Base-by-base conservation (phyloP, 2,329 filamentous ascomycete genomes). In the Thielaviopsis euricoi region DNA sequence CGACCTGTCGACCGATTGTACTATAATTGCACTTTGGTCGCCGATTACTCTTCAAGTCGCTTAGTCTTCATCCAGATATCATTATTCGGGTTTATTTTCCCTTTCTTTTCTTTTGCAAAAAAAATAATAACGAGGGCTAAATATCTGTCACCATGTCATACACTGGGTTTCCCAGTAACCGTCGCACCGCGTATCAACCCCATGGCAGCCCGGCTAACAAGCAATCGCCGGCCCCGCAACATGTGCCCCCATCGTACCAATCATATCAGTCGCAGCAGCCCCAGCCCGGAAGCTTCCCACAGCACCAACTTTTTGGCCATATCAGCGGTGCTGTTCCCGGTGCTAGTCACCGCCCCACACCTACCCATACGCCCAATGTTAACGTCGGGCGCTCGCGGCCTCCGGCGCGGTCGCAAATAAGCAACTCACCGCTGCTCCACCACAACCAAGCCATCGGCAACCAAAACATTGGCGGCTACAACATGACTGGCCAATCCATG, bases 171-270 rank as follows among this genome's bases (percentile, higher is more conserved):
- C 10, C 19, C 53, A 33, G 53, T 15, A 46, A 46, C 19, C 53
- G 23, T 49, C 50, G 49, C 1, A 26, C 50, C 43, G 23, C 6
- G 54, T 60, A 60, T 21, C 58, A 57, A 26, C 22, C 73, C 40
- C 76, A 77, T 64, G 70, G 74, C 60, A 74, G 72, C 62, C 74
- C 75, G 64, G 71, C 73, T 62, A 79, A 75, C 66, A 80, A 81
- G 66, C 75, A 77, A 61, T 77, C 78, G 26, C 75, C 78, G 46
- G 74, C 75, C 22, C 73, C 77, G 62, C 77, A 78, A 62, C 72
- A 77, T 64, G 74, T 76, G 60, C 74, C 77, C 60, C 74, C 77
- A 1, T 81, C 81, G 60, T 81, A 81, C 66, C 67, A 74, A 57
- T 70, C 77, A 54, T 77, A 80, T 65, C 76, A 77, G 64, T 70